These are phyloP conservation scores for Bipolaris bicolor DNA, from an alignment of 2,329 filamentous ascomycete species.

Conservation along the genomic window DNA sequence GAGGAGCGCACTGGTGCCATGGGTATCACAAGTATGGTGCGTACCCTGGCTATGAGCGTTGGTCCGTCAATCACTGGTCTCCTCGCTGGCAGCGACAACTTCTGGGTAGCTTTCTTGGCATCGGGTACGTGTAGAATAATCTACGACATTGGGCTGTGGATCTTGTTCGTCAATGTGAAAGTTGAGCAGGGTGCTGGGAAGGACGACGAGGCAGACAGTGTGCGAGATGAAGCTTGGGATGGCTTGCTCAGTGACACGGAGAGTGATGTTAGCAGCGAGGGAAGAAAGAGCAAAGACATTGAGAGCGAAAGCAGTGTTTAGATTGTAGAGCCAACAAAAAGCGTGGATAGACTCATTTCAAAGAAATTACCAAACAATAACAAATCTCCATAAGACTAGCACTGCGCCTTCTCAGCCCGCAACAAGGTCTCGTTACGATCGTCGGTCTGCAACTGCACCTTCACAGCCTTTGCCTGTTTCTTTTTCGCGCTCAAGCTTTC, in stretches of 20 bases:
- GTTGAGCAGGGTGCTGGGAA: slow-evolving; percentile 27
- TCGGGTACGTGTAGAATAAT: slow-evolving; percentile 43
- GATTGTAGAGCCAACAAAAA: not conserved
- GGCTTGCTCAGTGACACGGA: slow-evolving; percentile 41
- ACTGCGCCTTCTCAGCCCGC: slow-evolving; percentile 6
- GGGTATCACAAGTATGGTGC: slow-evolving; percentile 68
- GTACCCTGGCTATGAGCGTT: slow-evolving; percentile 63
- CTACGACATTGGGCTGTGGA: slow-evolving; percentile 49
- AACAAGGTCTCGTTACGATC: slow-evolving; percentile 13
- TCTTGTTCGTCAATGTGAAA: slow-evolving; percentile 48
- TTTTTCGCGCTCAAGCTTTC: slow-evolving; percentile 13
- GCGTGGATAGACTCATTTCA: not conserved
- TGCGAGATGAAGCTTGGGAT: slow-evolving; percentile 38
- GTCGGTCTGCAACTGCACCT: slow-evolving; percentile 13
- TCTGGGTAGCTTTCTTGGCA: slow-evolving; percentile 49
- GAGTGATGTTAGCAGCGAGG: slow-evolving; percentile 29
- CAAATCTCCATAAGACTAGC: not conserved
- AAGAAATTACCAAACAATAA: not conserved
- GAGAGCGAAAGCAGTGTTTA: slow-evolving; percentile 19
- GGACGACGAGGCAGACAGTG: slow-evolving; percentile 28
- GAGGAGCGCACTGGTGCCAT: slow-evolving; percentile 73
- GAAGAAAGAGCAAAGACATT: slow-evolving; percentile 34
- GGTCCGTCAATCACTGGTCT: slow-evolving; percentile 49
- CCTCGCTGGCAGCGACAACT: slow-evolving; percentile 41
- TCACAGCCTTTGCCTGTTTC: slow-evolving; percentile 15